Conservation (phyloP, 371 early-diverging fungal genomes). For the Mortierella sp. region DNA sequence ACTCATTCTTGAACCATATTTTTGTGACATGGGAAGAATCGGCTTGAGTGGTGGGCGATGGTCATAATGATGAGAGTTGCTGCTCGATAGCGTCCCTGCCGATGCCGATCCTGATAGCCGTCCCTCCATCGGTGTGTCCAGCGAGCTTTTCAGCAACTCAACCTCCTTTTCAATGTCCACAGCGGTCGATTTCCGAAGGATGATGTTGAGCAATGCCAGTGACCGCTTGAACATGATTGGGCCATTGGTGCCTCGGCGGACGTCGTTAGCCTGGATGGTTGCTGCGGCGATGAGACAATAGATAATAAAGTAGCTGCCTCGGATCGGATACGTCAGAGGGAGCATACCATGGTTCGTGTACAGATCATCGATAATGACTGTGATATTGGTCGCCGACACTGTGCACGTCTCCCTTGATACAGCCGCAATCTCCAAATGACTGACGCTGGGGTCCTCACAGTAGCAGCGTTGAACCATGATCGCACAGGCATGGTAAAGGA, state of each 20-base stretch:
- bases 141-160: conserved; percentile 39
- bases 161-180: conserved; percentile 49
- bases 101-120: background rate
- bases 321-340: conserved; percentile 53
- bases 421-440: conserved; percentile 47
- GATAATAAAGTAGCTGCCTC: conserved; percentile 57
- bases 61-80: conserved; percentile 13
- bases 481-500: conserved; percentile 65
- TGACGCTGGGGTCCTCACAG: conserved; percentile 47
- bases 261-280: conserved; percentile 48
- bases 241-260: conserved; percentile 38
- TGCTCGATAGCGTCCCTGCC: background rate
- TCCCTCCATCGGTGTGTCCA: conserved; percentile 20
- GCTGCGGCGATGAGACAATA: conserved; percentile 57
- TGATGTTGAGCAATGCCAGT: conserved; percentile 30
- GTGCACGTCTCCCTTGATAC: conserved; percentile 64
- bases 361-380: conserved; percentile 60
- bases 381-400: conserved; percentile 62
- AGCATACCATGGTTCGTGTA: conserved; percentile 54
- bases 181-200: conserved; percentile 41
- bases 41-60: conserved; percentile 45
- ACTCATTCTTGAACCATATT: conserved; percentile 29
- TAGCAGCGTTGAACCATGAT: conserved; percentile 70
- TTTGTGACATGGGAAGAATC: conserved; percentile 51
- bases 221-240: conserved; percentile 51